Conservation (phyloP, 225 moss, liverwort and hornwort species). For the Rhytidiadelphus loreus region DNA sequence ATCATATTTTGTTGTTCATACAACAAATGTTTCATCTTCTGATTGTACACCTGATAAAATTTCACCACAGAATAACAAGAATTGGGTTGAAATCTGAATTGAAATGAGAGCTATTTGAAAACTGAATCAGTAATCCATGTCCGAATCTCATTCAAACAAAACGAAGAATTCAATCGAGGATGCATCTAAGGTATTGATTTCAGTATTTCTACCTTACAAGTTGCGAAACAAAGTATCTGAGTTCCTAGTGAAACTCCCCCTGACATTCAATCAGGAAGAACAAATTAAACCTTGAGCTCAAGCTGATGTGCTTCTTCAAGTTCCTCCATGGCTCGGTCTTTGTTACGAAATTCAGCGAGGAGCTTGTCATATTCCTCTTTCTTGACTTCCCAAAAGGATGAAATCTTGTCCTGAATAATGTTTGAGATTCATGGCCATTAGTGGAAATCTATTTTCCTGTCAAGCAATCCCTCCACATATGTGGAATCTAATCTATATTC, state of each 20-base stretch:
- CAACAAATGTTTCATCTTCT: constrained; percentile 87
- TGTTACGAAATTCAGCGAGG: constrained; percentile 56
- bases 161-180: not conserved
- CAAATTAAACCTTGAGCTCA: constrained; percentile 53
- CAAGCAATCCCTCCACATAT: no score
- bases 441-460: not conserved
- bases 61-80: not conserved
- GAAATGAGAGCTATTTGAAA: no score
- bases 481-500: not conserved
- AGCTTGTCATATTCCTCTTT: constrained; percentile 77
- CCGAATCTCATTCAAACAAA: not conserved
- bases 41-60: constrained; percentile 61
- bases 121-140: no score
- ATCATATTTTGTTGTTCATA: constrained; percentile 83
- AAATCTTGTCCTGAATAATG: constrained; percentile 56
- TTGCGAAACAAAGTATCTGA: not conserved
- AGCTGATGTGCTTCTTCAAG: constrained; percentile 87
- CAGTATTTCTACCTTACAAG: not conserved
- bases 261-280: not conserved
- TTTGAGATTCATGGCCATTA: not conserved
- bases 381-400: constrained; percentile 85
- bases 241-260: not conserved
- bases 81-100: not conserved
- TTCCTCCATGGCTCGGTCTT: constrained; percentile 63
- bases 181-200: not conserved